Base-by-base conservation (phyloP, 2,329 filamentous ascomycete species). In the Diplodia corticola region DNA sequence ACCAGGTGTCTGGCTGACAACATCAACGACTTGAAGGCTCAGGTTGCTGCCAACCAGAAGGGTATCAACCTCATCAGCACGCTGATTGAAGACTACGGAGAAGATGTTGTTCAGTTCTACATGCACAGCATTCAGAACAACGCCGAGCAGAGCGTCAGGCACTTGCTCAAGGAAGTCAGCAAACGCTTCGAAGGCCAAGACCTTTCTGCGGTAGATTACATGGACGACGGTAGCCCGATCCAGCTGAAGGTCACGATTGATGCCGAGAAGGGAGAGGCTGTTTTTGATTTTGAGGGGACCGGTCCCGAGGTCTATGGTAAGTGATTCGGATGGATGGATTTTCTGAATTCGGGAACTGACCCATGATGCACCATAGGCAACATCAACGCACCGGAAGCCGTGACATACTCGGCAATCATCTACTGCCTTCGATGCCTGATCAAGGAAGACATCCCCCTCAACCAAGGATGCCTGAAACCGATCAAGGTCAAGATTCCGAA, bases 211-310 rank as follows among this genome's bases (percentile, higher is more conserved):
- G 82, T 89, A 1, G 92, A 96, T 73, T 92, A 89, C 80, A 95
- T 96, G 91, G 92, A 96, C 71, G 92, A 96, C 71, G 92, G 92
- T 28, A 91, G 86, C 10, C 90, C 91, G 0, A 94, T 96, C 72
- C 82, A 85, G 61, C 83, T 96, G 6, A 89, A 88, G 68, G 84
- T 96, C 12, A 89, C 86, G 1, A 95, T 96, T 69, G 86, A 94
- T 72, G 85, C 86, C 0, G 83, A 88, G 0, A 88, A 90, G 49
- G 92, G 91, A 17, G 89, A 91, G 68, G 92, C 92, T 0, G 80
- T 90, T 0, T 96, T 95, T 73, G 88, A 95, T 77, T 91, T 95
- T 75, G 83, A 82, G 0, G 91, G 91, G 22, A 95, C 91, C 0
- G 91, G 91, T 0, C 88, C 89, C 0, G 90, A 95, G 77, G 89